Conservation (phyloP, 2,329 filamentous ascomycete species). For the Apiospora saccharicola region DNA sequence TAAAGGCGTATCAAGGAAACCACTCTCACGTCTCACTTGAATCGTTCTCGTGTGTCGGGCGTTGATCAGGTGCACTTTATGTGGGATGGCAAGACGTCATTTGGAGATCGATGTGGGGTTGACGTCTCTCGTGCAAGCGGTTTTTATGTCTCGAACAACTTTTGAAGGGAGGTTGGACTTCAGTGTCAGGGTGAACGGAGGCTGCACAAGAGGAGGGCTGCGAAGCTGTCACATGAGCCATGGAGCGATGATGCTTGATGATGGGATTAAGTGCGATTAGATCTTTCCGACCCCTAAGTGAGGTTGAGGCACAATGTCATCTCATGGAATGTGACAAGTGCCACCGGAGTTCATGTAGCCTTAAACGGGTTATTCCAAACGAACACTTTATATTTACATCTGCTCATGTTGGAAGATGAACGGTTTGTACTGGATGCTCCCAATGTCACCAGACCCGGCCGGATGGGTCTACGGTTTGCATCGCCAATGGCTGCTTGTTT, state of each 20-base stretch:
- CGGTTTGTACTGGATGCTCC: neutral
- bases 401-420: neutral
- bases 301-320: neutral
- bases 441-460: neutral
- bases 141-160: neutral
- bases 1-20: neutral
- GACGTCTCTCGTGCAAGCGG: neutral
- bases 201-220: neutral
- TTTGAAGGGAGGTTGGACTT: neutral
- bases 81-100: conserved; percentile 7
- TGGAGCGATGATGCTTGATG: neutral
- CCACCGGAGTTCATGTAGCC: neutral
- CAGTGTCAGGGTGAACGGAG: neutral
- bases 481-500: neutral
- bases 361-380: neutral
- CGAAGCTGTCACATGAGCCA: neutral
- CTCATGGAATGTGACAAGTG: neutral
- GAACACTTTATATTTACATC: neutral
- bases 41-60: neutral
- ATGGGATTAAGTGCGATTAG: neutral
- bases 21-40: neutral
- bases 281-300: neutral
- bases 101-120: neutral
- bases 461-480: neutral
- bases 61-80: neutral